These are phyloP conservation scores for Pleurotus eryngii DNA, from an alignment of 768 basidiomycete species.

Conservation along the genomic window DNA sequence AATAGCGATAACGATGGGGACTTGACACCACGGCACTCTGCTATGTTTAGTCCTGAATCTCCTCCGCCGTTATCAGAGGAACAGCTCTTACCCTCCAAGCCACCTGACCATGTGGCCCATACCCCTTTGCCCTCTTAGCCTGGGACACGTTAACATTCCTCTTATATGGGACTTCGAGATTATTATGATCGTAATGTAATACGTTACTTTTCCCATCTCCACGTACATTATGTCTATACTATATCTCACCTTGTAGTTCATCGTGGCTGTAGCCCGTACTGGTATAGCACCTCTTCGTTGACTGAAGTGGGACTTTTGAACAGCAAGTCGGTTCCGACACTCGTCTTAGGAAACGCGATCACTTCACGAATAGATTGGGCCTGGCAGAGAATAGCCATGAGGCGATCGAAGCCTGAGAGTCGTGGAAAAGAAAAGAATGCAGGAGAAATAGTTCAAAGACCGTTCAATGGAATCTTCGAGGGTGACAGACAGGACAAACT, in stretches of 20 bases:
- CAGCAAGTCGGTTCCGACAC: constrained; percentile 77
- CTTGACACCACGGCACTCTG: constrained; percentile 26
- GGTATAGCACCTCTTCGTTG: constrained; percentile 45
- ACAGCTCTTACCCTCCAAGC: neutral
- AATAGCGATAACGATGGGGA: constrained; percentile 5
- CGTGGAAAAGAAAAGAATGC: neutral
- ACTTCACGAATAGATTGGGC: constrained; percentile 90
- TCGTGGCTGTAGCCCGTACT: constrained; percentile 57
- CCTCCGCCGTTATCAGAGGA: constrained; percentile 17
- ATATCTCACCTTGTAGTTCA: constrained; percentile 12
- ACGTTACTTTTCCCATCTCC: constrained; percentile 3
- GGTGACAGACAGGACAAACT: constrained; percentile 19
- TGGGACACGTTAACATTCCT: no score
- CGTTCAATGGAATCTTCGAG: constrained; percentile 5
- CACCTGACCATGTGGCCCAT: constrained; percentile 5
- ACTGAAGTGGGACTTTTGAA: constrained; percentile 83
- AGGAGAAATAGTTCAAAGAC: neutral
- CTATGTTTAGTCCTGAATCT: constrained; percentile 21
- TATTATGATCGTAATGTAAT: constrained; percentile 2
- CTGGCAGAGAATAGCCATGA: constrained; percentile 88
- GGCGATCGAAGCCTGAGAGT: constrained; percentile 79
- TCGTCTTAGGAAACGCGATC: constrained; percentile 94
- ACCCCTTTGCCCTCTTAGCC: neutral
- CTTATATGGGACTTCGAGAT: no score
- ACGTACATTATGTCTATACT: constrained; percentile 17